phyloP scores from a whole-genome alignment of 768 basidiomycete genomes.

The Leccinum pellstonianum region DNA sequence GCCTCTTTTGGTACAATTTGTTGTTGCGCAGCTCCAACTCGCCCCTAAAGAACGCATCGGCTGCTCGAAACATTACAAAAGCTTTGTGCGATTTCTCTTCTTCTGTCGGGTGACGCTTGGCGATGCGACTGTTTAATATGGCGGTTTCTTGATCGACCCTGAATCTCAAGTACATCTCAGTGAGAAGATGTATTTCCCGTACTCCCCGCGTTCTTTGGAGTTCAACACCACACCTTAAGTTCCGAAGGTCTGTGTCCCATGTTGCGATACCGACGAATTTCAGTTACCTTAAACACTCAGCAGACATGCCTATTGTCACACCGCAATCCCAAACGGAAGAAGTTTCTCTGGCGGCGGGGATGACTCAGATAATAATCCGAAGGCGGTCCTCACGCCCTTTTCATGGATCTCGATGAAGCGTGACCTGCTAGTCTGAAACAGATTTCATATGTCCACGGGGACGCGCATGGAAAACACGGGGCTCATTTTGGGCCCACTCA shows the following conservation, averaged over 20 bases:
- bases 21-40: neutral
- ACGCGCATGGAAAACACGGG: neutral
- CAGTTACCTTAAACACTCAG: neutral
- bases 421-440: neutral
- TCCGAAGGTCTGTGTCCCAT: neutral
- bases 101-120: neutral
- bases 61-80: neutral
- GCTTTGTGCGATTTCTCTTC: neutral
- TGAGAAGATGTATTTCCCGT: neutral
- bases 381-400: neutral
- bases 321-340: neutral
- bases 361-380: neutral
- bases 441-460: slow-evolving; percentile 5
- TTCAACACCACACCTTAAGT: neutral
- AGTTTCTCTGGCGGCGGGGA: neutral
- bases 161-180: neutral
- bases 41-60: neutral
- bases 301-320: neutral
- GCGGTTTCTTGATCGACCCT: neutral
- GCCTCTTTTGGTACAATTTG: neutral
- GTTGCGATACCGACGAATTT: neutral
- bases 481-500: slow-evolving; percentile 9
- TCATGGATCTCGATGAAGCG: neutral
- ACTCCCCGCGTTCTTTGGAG: neutral
- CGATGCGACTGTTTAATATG: neutral